These are phyloP conservation scores for Leucaena leucocephala DNA, from an alignment of 306 rosid species.

Conservation along the genomic window DNA sequence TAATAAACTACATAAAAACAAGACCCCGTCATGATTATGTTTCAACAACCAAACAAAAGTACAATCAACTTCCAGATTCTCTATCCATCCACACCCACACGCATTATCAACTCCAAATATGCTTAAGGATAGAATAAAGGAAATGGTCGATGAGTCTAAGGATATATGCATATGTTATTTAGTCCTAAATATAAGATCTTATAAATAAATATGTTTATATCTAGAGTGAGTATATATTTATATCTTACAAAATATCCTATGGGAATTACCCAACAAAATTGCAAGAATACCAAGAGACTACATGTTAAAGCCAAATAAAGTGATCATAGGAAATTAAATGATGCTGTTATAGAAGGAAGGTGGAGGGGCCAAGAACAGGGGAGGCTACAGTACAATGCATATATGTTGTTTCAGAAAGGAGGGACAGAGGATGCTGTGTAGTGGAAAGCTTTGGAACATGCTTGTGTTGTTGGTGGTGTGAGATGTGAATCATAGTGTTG, in stretches of 20 bases:
- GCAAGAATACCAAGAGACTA: constrained; percentile 36
- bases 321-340: constrained; percentile 46
- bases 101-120: constrained; percentile 29
- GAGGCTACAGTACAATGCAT: constrained; percentile 15
- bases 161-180: neutral
- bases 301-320: constrained; percentile 27
- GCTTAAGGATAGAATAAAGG: neutral
- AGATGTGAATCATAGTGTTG: constrained; percentile 30
- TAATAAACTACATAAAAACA: constrained; percentile 39
- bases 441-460: constrained; percentile 40
- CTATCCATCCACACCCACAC: neutral
- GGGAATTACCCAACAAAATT: constrained; percentile 26
- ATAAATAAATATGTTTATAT: no score
- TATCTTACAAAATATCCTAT: neutral
- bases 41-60: constrained; percentile 37
- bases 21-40: constrained; percentile 47
- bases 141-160: neutral
- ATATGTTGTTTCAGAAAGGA: constrained; percentile 6
- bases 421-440: constrained; percentile 27
- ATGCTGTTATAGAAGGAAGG: constrained; percentile 28
- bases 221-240: no score
- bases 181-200: no score
- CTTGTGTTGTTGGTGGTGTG: neutral
- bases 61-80: constrained; percentile 31
- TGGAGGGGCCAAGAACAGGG: constrained; percentile 19